These are phyloP conservation scores for Sordariomycetes sp. DNA, from an alignment of 2,329 filamentous ascomycete genomes.

Conservation along the genomic window DNA sequence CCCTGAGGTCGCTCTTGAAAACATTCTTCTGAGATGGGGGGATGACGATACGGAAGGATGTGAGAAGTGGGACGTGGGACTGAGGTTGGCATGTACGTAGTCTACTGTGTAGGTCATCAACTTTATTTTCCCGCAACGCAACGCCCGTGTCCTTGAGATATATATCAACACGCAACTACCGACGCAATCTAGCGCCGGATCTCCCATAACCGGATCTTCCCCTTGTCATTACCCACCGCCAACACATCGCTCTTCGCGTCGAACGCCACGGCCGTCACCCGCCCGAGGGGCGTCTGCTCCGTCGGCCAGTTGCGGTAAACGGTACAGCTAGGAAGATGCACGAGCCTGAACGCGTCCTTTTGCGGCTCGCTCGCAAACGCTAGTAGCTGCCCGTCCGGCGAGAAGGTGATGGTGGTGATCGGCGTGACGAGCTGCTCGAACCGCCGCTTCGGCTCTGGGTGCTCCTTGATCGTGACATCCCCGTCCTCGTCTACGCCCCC, in stretches of 20 bases:
- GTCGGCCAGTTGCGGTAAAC: constrained; percentile 98
- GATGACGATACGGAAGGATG: background rate
- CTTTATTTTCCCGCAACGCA: background rate
- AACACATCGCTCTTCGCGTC: constrained; percentile 53
- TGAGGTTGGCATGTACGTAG: background rate
- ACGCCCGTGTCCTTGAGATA: background rate
- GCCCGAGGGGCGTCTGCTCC: constrained; percentile 71
- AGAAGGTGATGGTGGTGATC: constrained; percentile 67
- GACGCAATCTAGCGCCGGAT: constrained; percentile 27
- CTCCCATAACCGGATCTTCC: constrained; percentile 86
- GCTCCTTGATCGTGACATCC: constrained; percentile 41
- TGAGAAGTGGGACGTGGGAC: background rate
- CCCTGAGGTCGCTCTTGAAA: constrained; percentile 22
- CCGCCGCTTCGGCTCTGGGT: constrained; percentile 57
- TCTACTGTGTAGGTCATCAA: background rate
- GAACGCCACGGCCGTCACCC: constrained; percentile 65
- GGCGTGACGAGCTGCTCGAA: constrained; percentile 84
- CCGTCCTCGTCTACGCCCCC: constrained; percentile 17
- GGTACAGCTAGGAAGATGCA: constrained; percentile 83
- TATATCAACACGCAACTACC: background rate
- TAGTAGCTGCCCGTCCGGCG: constrained; percentile 78
- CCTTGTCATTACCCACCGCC: constrained; percentile 78
- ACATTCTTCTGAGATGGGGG: constrained; percentile 10
- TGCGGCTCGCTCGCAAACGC: constrained; percentile 80
- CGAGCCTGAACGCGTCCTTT: constrained; percentile 73